Evolutionary conservation across 768 basidiomycete species (phyloP).

Genomic region (Termitomyces bulborhizus): DNA sequence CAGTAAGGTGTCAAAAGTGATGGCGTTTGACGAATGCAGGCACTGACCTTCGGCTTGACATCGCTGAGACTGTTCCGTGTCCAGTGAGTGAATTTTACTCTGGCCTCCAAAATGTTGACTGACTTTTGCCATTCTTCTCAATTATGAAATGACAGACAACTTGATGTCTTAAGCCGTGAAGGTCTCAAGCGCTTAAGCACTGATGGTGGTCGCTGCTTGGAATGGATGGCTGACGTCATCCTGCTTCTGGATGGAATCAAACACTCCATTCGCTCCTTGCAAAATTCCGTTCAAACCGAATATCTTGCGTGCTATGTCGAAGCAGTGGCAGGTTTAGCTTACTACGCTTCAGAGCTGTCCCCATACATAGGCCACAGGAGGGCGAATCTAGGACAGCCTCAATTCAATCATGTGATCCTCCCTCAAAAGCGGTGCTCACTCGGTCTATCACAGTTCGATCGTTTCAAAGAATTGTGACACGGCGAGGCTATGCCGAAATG

Average conservation of each 20-base stretch:
- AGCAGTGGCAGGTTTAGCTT: no score
- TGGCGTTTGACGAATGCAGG: not conserved
- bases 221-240: not conserved
- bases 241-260: no score
- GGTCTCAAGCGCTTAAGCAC: no score
- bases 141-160: not conserved
- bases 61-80: not conserved
- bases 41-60: not conserved
- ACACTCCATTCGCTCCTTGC: no score
- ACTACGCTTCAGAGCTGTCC: no score
- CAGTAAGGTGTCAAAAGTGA: not conserved
- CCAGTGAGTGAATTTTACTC: not conserved
- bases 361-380: no score
- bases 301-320: no score
- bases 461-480: not conserved
- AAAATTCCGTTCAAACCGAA: no score
- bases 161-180: not conserved
- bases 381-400: no score
- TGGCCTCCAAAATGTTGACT: not conserved
- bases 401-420: no score
- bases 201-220: not conserved
- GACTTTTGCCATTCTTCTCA: not conserved
- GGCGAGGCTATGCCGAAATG: constrained; percentile 9
- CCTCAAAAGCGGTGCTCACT: not conserved
- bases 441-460: not conserved